These are phyloP conservation scores for Pleodorina starrii DNA, from an alignment of 139 green algal genomes.

Conservation along the genomic window DNA sequence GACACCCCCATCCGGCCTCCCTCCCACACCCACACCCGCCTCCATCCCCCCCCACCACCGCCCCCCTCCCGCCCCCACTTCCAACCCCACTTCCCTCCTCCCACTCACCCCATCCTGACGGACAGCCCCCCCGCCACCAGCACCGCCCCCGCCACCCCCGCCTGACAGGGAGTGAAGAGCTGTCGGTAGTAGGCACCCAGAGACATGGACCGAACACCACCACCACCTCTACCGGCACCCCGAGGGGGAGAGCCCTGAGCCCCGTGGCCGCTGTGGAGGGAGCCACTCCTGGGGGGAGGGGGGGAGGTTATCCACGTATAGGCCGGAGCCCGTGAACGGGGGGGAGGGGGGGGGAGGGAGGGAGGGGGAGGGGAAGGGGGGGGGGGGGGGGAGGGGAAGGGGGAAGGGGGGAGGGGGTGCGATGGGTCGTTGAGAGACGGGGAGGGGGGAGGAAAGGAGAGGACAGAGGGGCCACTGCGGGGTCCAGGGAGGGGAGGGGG, in stretches of 20 bases:
- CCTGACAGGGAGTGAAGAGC: not conserved
- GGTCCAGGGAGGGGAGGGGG: no score
- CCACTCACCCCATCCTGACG: constrained; percentile 26
- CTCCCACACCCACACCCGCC: no score
- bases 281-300: not conserved
- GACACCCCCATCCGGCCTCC: no score
- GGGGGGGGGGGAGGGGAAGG: not conserved
- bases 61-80: not conserved
- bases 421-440: no score
- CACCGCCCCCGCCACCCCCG: not conserved
- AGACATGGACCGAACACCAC: not conserved
- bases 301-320: no score
- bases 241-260: not conserved
- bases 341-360: not conserved
- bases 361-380: not conserved
- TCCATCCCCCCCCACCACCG: not conserved
- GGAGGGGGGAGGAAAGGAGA: no score
- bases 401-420: no score
- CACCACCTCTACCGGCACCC: not conserved
- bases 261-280: not conserved
- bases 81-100: not conserved
- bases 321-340: no score
- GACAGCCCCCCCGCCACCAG: not conserved
- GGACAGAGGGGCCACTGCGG: no score
- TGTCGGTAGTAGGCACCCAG: constrained; percentile 15